Evolutionary conservation across 2,329 filamentous ascomycete species (phyloP).

Genomic region (Tolypocladium pustulatum): DNA sequence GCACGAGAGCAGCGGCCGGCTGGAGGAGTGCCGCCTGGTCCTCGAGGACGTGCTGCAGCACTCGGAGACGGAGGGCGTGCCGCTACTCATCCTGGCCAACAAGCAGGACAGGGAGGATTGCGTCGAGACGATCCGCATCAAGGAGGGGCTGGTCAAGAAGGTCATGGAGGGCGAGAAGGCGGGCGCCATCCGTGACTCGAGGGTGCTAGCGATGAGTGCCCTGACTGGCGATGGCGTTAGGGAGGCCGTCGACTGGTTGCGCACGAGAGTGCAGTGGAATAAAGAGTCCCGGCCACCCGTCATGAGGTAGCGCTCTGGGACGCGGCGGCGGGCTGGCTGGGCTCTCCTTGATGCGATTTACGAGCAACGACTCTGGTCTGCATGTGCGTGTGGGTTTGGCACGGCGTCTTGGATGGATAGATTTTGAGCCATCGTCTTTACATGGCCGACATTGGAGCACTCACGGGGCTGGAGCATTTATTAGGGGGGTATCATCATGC

Average conservation of each 20-base stretch:
- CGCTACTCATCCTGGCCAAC: conserved; percentile 85
- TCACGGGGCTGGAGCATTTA: not conserved
- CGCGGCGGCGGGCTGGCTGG: not conserved
- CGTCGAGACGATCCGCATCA: conserved; percentile 93
- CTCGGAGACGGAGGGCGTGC: conserved; percentile 82
- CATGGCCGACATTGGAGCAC: not conserved
- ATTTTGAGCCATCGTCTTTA: conserved; percentile 1
- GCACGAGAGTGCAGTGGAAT: conserved; percentile 89
- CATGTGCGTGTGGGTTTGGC: conserved; percentile 1
- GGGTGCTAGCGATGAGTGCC: conserved; percentile 87
- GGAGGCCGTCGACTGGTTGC: conserved; percentile 95
- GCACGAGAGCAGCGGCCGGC: conserved; percentile 40
- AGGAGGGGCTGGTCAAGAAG: conserved; percentile 89
- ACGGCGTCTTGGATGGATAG: conserved; percentile 4
- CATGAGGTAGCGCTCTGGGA: conserved; percentile 58
- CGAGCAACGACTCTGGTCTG: conserved; percentile 2
- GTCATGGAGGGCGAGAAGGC: conserved; percentile 94
- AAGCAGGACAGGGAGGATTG: conserved; percentile 98
- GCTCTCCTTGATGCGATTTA: not conserved
- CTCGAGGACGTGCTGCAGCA: conserved; percentile 84
- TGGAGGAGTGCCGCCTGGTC: conserved; percentile 83
- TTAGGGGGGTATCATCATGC: conserved; percentile 9
- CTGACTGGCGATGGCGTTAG: conserved; percentile 77
- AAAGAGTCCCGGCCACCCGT: conserved; percentile 85
- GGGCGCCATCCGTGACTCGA: conserved; percentile 73